These are phyloP conservation scores for Stagonosporopsis rhizophila DNA, from an alignment of 2,329 filamentous ascomycete species.

Conservation along the genomic window DNA sequence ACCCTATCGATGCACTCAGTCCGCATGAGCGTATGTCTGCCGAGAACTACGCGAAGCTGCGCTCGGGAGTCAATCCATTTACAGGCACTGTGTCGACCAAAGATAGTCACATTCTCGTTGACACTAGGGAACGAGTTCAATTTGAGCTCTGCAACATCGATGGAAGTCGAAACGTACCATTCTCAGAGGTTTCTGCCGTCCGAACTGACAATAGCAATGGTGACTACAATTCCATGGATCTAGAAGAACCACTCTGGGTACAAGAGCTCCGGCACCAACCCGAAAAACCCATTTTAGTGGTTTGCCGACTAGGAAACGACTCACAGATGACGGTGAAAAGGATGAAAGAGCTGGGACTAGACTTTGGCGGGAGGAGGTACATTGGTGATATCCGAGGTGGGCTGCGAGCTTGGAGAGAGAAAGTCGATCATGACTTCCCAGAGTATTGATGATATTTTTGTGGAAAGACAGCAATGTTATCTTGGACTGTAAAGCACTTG, in stretches of 20 bases:
- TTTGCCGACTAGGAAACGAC: constrained; percentile 80
- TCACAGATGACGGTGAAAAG: constrained; percentile 74
- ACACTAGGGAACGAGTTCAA: constrained; percentile 84
- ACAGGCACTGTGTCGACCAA: constrained; percentile 39
- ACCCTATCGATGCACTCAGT: constrained; percentile 63
- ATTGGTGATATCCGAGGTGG: constrained; percentile 77
- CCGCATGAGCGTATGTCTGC: constrained; percentile 73
- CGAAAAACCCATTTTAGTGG: constrained; percentile 68
- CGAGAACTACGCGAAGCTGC: constrained; percentile 61
- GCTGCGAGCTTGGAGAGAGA: constrained; percentile 73
- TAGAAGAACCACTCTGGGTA: constrained; percentile 37
- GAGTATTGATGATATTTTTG: constrained; percentile 57
- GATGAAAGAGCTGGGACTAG: constrained; percentile 68
- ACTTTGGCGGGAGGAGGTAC: constrained; percentile 60
- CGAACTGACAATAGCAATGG: constrained; percentile 7
- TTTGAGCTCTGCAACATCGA: constrained; percentile 80
- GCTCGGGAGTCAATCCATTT: constrained; percentile 43
- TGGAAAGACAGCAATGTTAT: too few species aligned
- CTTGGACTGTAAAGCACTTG: not conserved
- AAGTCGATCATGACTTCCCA: constrained; percentile 67
- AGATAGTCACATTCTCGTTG: constrained; percentile 69
- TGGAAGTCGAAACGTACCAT: constrained; percentile 78
- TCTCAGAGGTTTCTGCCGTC: constrained; percentile 59
- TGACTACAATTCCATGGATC: constrained; percentile 11
- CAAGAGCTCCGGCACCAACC: constrained; percentile 33